These are phyloP conservation scores for Kodamaea neixiangensis DNA, from an alignment of 805 yeast genomes.

Conservation along the genomic window DNA sequence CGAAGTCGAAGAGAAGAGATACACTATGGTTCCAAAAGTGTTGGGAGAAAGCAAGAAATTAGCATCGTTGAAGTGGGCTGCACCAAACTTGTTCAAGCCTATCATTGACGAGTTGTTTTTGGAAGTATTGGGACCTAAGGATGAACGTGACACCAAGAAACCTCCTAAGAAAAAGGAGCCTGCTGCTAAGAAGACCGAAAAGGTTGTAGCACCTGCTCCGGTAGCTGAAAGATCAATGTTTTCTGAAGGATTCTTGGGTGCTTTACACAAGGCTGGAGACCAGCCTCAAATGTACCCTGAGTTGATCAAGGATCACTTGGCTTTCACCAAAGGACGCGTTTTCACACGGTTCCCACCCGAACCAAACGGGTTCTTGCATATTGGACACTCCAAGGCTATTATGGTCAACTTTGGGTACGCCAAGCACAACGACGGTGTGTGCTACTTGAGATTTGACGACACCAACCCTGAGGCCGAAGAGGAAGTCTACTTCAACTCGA, in stretches of 20 bases:
- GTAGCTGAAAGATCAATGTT: slow-evolving; percentile 70
- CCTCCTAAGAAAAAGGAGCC: slow-evolving; percentile 64
- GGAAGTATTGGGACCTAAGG: slow-evolving; percentile 85
- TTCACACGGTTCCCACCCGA: slow-evolving; percentile 98
- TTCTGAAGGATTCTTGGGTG: slow-evolving; percentile 93
- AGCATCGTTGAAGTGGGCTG: slow-evolving; percentile 87
- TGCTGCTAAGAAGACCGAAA: slow-evolving; percentile 15
- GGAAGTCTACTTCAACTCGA: slow-evolving; percentile 83
- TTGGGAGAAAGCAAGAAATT: slow-evolving; percentile 75
- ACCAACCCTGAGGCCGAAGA: slow-evolving; percentile 99
- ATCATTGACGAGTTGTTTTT: slow-evolving; percentile 77
- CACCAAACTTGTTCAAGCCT: slow-evolving; percentile 84
- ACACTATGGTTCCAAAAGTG: slow-evolving; percentile 73
- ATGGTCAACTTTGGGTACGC: slow-evolving; percentile 99
- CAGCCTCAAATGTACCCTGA: slow-evolving; percentile 91
- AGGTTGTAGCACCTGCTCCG: slow-evolving; percentile 20
- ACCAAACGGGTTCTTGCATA: slow-evolving; percentile 96
- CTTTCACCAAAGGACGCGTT: slow-evolving; percentile 77
- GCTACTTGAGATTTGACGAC: slow-evolving; percentile 94
- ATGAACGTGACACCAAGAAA: slow-evolving; percentile 84
- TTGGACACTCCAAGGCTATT: slow-evolving; percentile 97
- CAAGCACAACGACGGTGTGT: slow-evolving; percentile 77
- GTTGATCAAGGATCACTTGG: slow-evolving; percentile 76
- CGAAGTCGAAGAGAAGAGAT: slow-evolving; percentile 70
- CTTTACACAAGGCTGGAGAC: slow-evolving; percentile 91